These are phyloP conservation scores for Fusarium sp. DNA, from an alignment of 2,329 filamentous ascomycete species.

Conservation along the genomic window DNA sequence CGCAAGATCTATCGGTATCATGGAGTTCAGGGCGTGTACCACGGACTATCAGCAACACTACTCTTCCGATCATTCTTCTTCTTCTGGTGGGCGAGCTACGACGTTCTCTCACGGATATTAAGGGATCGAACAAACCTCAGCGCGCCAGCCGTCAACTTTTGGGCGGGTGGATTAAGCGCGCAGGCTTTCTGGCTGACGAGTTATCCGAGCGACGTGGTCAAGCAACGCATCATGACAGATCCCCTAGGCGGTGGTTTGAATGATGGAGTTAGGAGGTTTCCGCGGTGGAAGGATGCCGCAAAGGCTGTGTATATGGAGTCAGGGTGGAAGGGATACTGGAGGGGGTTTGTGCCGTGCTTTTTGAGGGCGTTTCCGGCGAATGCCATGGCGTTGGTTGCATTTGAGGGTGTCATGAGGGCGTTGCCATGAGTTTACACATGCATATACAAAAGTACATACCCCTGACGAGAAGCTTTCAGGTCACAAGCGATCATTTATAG, in stretches of 20 bases:
- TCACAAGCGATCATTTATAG: neutral
- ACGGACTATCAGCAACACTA: slow-evolving; percentile 85
- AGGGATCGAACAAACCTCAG: slow-evolving; percentile 76
- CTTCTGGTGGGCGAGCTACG: slow-evolving; percentile 98
- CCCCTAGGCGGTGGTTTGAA: slow-evolving; percentile 77
- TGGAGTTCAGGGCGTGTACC: slow-evolving; percentile 85
- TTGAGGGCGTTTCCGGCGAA: slow-evolving; percentile 95
- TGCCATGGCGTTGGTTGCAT: slow-evolving; percentile 91
- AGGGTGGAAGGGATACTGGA: slow-evolving; percentile 87
- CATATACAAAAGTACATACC: slow-evolving; percentile 7
- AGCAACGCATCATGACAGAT: slow-evolving; percentile 98
- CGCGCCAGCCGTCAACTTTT: slow-evolving; percentile 90
- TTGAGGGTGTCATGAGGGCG: slow-evolving; percentile 88
- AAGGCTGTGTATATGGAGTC: slow-evolving; percentile 79
- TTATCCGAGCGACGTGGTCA: slow-evolving; percentile 93
- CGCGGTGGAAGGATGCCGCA: slow-evolving; percentile 84
- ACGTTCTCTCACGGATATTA: slow-evolving; percentile 80
- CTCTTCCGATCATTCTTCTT: slow-evolving; percentile 95
- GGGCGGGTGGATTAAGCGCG: slow-evolving; percentile 92
- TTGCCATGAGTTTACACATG: slow-evolving; percentile 56
- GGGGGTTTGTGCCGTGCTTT: slow-evolving; percentile 94
- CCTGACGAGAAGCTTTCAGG: neutral
- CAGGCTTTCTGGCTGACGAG: slow-evolving; percentile 95
- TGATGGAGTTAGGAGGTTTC: slow-evolving; percentile 77
- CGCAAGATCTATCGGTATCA: slow-evolving; percentile 77